Evolutionary conservation across 2,329 filamentous ascomycete species (phyloP).

Genomic region (Fusarium longipes): DNA sequence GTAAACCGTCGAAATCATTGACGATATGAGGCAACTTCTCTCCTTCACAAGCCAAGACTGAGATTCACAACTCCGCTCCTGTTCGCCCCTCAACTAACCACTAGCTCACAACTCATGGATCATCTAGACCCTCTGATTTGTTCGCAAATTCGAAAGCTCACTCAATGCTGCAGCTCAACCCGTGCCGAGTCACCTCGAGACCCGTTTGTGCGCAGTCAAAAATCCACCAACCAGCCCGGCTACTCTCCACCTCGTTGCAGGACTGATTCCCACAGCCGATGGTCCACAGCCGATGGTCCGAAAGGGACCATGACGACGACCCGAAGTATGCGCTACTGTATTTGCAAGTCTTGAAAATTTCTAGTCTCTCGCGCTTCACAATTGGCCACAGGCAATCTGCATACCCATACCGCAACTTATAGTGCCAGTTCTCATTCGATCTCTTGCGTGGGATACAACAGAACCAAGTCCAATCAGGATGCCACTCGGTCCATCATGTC

Average conservation of each 20-base stretch:
- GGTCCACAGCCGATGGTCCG: constrained; percentile 46
- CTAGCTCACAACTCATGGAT: constrained; percentile 1
- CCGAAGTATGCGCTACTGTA: constrained; percentile 44
- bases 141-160: constrained; percentile 9
- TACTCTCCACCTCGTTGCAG: constrained; percentile 33
- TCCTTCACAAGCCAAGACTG: background rate
- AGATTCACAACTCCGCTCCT: background rate
- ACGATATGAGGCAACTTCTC: constrained; percentile 1
- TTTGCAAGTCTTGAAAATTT: constrained; percentile 27
- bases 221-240: constrained; percentile 17
- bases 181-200: constrained; percentile 22
- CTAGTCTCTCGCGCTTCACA: constrained; percentile 3
- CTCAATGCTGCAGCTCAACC: constrained; percentile 22
- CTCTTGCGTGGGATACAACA: constrained; percentile 22
- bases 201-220: constrained; percentile 20
- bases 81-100: constrained; percentile 3
- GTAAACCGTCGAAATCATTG: background rate
- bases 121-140: constrained; percentile 35
- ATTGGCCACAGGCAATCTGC: constrained; percentile 36
- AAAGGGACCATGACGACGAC: constrained; percentile 44
- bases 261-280: constrained; percentile 42
- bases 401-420: constrained; percentile 25
- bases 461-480: constrained; percentile 26
- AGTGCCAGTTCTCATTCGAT: constrained; percentile 13
- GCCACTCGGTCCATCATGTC: constrained; percentile 4